phyloP scores from a whole-genome alignment of 2,329 filamentous ascomycete species.

The Knoxdaviesia proteae region DNA sequence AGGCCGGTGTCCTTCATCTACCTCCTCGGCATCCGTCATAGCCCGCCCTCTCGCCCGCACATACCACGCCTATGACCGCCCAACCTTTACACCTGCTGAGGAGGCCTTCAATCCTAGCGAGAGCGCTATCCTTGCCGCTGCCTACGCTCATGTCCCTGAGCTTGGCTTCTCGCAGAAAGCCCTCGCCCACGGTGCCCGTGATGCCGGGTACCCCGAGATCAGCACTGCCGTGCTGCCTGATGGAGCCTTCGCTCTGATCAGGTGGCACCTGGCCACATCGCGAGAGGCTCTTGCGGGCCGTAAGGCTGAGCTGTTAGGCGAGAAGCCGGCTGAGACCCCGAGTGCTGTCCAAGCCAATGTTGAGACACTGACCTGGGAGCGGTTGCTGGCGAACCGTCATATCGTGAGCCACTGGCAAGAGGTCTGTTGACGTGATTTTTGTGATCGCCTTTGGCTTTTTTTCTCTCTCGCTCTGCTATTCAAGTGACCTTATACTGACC shows the following conservation, averaged over 20 bases:
- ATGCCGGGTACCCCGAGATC: conserved; percentile 71
- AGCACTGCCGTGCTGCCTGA: conserved; percentile 64
- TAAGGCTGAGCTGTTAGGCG: conserved; percentile 18
- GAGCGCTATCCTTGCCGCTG: conserved; percentile 58
- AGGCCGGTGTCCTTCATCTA: background rate
- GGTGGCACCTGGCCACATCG: conserved; percentile 52
- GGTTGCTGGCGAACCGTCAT: conserved; percentile 52
- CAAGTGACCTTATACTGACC: conserved; percentile 1
- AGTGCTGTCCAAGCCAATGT: conserved; percentile 40
- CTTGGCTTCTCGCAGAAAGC: conserved; percentile 64
- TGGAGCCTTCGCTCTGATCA: conserved; percentile 63
- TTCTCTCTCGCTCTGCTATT: background rate
- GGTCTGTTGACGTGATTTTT: conserved; percentile 25
- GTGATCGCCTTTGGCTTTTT: background rate
- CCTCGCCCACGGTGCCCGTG: conserved; percentile 57
- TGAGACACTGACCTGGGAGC: conserved; percentile 50
- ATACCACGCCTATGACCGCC: conserved; percentile 60
- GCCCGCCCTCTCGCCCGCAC: conserved; percentile 8
- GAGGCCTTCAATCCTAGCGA: conserved; percentile 48
- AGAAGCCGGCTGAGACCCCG: conserved; percentile 13
- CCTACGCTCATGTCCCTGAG: conserved; percentile 54
- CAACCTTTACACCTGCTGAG: conserved; percentile 22
- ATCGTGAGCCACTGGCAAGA: conserved; percentile 71
- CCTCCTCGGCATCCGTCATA: background rate
- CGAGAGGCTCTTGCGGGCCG: conserved; percentile 34